Conservation (phyloP, 2,329 filamentous ascomycete genomes). For the Microcera coccophila region DNA sequence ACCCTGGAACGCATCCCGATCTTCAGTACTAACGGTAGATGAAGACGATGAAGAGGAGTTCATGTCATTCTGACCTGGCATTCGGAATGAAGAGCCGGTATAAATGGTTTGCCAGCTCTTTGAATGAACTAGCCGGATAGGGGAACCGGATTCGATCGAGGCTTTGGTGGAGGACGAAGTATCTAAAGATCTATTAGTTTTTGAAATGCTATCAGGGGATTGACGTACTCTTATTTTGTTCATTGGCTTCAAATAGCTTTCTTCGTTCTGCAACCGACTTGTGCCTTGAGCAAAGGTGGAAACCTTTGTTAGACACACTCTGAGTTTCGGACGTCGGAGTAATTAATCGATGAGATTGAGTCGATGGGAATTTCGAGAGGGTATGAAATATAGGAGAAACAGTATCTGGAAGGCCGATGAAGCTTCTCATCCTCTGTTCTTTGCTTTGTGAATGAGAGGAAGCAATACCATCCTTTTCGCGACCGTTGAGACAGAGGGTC, state of each 20-base stretch:
- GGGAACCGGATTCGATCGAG: conserved; percentile 1
- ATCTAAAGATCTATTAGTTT: conserved; percentile 4
- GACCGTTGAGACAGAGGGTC: neutral
- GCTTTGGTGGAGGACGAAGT: neutral
- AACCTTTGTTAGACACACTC: neutral
- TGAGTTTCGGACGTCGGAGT: conserved; percentile 12
- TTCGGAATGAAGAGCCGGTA: conserved; percentile 1
- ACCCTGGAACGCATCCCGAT: neutral
- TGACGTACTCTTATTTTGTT: neutral
- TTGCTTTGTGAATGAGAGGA: too few species aligned
- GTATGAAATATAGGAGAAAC: too few species aligned
- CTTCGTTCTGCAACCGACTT: conserved; percentile 25
- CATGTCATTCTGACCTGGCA: neutral
- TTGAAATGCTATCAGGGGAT: neutral
- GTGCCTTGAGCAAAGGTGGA: conserved; percentile 8
- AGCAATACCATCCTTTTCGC: too few species aligned
- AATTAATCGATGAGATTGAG: conserved; percentile 8
- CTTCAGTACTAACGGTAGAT: neutral
- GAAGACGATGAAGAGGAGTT: neutral
- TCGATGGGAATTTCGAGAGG: neutral
- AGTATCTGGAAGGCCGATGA: too few species aligned
- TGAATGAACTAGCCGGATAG: conserved; percentile 9
- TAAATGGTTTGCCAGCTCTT: conserved; percentile 14
- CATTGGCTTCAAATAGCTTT: conserved; percentile 17
- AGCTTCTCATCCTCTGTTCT: too few species aligned